A percentile compares a stretch with the other conserved stretches of the same genome.
Evolutionary conservation across 2,329 filamentous ascomycete species (phyloP).

Genomic region (Ceratocystis destructans): DNA sequence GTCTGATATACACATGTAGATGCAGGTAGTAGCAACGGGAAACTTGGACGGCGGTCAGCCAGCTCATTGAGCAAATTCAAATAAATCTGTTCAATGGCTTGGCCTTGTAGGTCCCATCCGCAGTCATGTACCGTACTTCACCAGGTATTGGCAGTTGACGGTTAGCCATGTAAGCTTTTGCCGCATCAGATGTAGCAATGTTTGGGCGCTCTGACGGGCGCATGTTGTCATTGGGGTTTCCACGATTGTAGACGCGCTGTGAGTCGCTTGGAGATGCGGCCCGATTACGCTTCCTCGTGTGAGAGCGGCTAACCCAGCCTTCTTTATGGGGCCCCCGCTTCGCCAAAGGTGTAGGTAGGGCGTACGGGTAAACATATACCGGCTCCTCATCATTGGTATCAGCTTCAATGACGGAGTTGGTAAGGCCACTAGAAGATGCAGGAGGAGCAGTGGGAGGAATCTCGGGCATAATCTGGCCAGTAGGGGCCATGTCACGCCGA

Average conservation of each 20-base stretch:
- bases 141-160: background rate
- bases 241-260: constrained; percentile 3
- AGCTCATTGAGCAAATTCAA: background rate
- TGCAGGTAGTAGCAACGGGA: background rate
- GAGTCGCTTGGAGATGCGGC: constrained; percentile 9
- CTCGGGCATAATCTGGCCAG: constrained; percentile 1
- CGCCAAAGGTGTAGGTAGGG: background rate
- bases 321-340: background rate
- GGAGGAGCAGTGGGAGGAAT: constrained; percentile 10
- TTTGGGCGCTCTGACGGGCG: background rate
- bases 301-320: background rate
- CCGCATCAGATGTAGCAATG: background rate
- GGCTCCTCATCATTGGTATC: constrained; percentile 7
- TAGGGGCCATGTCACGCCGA: constrained; percentile 4
- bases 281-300: constrained; percentile 5
- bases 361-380: background rate
- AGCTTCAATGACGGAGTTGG: constrained; percentile 7
- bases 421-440: background rate
- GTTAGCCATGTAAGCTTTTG: background rate
- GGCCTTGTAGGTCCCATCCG: constrained; percentile 9
- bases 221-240: background rate
- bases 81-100: constrained; percentile 6
- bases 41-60: too few relatives aligned
- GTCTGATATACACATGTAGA: constrained; percentile 1
- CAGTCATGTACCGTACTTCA: background rate